Base-by-base conservation (phyloP, 805 yeast species). In the Sugiyamaella lignohabitans region DNA sequence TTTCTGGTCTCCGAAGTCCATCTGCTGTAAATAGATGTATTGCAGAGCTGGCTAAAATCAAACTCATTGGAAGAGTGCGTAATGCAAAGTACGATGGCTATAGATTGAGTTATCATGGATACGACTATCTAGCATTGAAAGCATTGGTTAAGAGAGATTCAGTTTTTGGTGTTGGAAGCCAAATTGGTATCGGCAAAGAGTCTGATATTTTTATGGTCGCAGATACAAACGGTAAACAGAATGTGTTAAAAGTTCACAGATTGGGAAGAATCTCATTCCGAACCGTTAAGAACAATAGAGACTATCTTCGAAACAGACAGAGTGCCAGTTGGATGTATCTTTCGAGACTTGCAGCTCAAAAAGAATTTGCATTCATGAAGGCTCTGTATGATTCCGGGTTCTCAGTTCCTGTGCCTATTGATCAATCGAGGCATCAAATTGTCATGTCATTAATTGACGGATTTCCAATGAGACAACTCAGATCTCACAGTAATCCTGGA, bases 21-120 rank as follows among this genome's bases (percentile, higher is more conserved):
- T 79, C 94, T 1, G 82, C 84, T 22, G 85, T 95, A 1, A 81
- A 82, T 59, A 74, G 86, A 58, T 78, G 87, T 20, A 84, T 93
- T 36, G 76, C 87, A 11, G 95, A 86, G 58, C 72, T 93, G 51
- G 97, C 98, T 21, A 91, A 91, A 65, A 68, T 87, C 52, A 87
- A 81, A 57, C 69, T 93, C 43, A 75, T 93, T 20, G 74, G 91
- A 1, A 74, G 82, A 53, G 72, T 87, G 49, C 76, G 96, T 67
- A 93, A 93, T 64, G 94, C 96, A 29, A 87, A 82, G 58, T 91
- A 93, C 65, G 98, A 93, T 63, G 99, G 99, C 10, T 93, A 86
- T 68, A 74, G 91, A 55, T 67, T 93, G 53, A 84, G 96, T 0
- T 89, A 84, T 63, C 79, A 78, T 41, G 99, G 99, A 2, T 86